Evolutionary conservation across 768 basidiomycete genomes (phyloP).

Genomic region (Arthromyces matolae): DNA sequence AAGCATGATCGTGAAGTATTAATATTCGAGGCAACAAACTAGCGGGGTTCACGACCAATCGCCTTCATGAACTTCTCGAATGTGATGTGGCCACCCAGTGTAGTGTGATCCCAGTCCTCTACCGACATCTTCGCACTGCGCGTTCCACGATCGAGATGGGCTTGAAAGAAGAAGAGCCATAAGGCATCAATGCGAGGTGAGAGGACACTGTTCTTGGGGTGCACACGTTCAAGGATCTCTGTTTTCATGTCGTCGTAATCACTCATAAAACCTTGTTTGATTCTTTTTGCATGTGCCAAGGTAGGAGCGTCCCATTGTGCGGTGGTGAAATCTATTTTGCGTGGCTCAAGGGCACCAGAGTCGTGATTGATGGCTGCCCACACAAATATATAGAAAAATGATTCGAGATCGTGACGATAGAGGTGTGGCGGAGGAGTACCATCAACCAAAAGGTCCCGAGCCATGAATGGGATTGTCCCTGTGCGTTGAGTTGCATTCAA

Average conservation of each 20-base stretch:
- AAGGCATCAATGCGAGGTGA: not conserved
- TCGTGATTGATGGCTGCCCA: slow-evolving; percentile 21
- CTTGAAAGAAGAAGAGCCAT: not conserved
- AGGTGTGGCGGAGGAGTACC: slow-evolving; percentile 9
- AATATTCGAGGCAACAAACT: too few species aligned
- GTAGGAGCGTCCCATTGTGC: not conserved
- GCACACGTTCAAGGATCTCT: not conserved
- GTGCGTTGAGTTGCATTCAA: slow-evolving; percentile 20
- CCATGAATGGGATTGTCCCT: slow-evolving; percentile 29
- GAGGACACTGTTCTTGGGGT: not conserved
- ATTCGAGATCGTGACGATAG: slow-evolving; percentile 22
- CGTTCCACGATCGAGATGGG: not conserved
- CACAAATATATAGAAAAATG: too few species aligned
- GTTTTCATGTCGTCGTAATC: too few species aligned
- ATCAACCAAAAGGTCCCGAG: slow-evolving; percentile 20
- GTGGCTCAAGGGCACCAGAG: slow-evolving; percentile 4
- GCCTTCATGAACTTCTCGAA: slow-evolving; percentile 1
- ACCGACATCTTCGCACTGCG: too few species aligned
- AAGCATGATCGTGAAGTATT: too few species aligned
- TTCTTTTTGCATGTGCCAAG: not conserved
- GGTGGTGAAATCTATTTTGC: not conserved
- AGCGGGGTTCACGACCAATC: too few species aligned
- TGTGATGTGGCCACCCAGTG: not conserved
- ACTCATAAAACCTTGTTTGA: not conserved
- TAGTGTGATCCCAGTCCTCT: not conserved